Evolutionary conservation across 2,329 filamentous ascomycete species (phyloP), one percentile per base, ranked within the genome.

Genomic region (Aureobasidium sp.): DNA sequence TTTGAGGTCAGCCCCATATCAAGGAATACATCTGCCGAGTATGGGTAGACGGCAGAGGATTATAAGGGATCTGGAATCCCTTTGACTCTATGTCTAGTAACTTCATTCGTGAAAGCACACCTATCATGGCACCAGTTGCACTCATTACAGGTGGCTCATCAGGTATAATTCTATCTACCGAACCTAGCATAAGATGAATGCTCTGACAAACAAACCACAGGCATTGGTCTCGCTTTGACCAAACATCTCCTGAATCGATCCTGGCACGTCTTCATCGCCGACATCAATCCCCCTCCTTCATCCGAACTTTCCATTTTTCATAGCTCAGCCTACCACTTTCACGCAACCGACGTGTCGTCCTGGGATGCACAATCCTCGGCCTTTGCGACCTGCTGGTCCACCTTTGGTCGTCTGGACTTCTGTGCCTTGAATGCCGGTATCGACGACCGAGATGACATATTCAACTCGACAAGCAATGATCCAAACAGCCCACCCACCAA

Each of bases 111-210:
- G 13, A 27, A 13, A 14, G 48, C n/a, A 36, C 11, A 36, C 1
- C 21, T n/a, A 36, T 30, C 11, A 7, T 27, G 39, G 25, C 57
- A 30, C 57, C 73, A 8, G 73, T 77, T 37, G 77, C 75, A 7
- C 72, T 79, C n/a, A 69, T 79, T 25, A 79, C 77, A 21, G 77
- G 77, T 25, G 77, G 72, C 25, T 75, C 72, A 49, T 76, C 74
- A 58, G 77, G 54, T 58, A 48, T 21, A 42, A 7, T 13, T 1
- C 9, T 4, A 11, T 1, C 1, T 36, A 10, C 14, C 21, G 4
- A 36, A 21, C 11, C 16, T 1, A 4, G 16, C 16, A 11, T 30
- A 27, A 39, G 14, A 21, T 4, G 3, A 45, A 21, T 5, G 10
- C n/a, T 34, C 51, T 54, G n/a, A 57, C 29, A 39, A 51, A 1